Evolutionary conservation across 805 yeast species (phyloP), one percentile per base, ranked within the genome.

Genomic region (Pichia kluyveri): DNA sequence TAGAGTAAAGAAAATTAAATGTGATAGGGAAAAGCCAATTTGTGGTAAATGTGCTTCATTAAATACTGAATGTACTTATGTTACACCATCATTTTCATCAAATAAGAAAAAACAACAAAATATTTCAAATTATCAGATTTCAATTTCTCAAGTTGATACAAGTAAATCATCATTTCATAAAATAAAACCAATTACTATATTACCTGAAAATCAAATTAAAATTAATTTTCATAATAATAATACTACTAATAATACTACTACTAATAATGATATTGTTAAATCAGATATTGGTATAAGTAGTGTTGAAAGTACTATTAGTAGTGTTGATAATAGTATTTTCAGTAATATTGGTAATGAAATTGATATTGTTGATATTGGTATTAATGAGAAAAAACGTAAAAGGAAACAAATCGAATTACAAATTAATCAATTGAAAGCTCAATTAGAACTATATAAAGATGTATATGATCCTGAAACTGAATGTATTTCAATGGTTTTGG

Each of bases 21-120:
- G 64, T 51, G 62, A 58, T 44, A 46, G 59, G 27, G 28, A 41
- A 3, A 53, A 54, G 41, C 64, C 64, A 11, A 17, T 14, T 2
- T 60, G 64, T 41, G 19, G 42, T 4, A 30, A 54, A 26, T 60
- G 63, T 39, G 15, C 32, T 5, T 51, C 51, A 19, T 48, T 51
- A 4, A 42, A 51, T 6, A 17, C 42, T 1, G 18, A 28, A 12
- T 58, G 62, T 38, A 12, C 14, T 4, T 58, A 58, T 28, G 54
- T 51, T 17, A 55, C 55, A 0, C 61, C 61, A 8, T 28, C 32
- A 6, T 48, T 47, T 9, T 53, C 54, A 53, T 36, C 41, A 23
- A 40, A 36, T 10, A 40, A 36, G 12, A n/a, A 38, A 2, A 40
- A 41, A 17, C 15, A 17, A 10, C 15, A 34, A 10, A 3, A 14